phyloP scores from a whole-genome alignment of 208 protist genomes.

The Leishmania amazonensis region DNA sequence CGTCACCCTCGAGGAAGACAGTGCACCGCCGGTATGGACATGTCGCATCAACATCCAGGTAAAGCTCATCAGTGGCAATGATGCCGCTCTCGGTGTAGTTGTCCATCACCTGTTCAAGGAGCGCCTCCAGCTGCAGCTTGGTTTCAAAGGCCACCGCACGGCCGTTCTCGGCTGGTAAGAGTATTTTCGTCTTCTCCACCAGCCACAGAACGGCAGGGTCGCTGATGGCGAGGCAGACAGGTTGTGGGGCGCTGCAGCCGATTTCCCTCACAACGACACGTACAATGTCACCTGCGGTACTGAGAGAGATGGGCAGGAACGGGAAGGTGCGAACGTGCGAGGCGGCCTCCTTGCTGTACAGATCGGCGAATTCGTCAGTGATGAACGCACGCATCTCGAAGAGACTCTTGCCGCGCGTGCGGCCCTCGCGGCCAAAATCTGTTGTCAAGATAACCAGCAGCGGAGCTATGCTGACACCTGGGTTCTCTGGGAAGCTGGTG shows the following conservation, averaged over 20 bases:
- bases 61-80: neutral
- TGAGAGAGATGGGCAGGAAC: slow-evolving; percentile 61
- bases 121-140: slow-evolving; percentile 26
- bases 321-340: slow-evolving; percentile 67
- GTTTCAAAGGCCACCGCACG: slow-evolving; percentile 39
- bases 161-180: slow-evolving; percentile 39
- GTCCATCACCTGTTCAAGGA: slow-evolving; percentile 18
- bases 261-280: slow-evolving; percentile 37
- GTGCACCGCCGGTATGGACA: neutral
- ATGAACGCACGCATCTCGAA: slow-evolving; percentile 65
- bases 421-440: slow-evolving; percentile 74
- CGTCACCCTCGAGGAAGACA: neutral
- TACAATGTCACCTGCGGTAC: slow-evolving; percentile 55
- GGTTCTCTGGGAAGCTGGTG: slow-evolving; percentile 47
- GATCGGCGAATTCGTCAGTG: slow-evolving; percentile 53
- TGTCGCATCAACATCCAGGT: neutral
- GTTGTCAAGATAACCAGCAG: slow-evolving; percentile 75
- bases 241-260: slow-evolving; percentile 26
- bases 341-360: slow-evolving; percentile 49
- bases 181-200: slow-evolving; percentile 34
- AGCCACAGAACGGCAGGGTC: slow-evolving; percentile 36
- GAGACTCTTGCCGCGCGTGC: slow-evolving; percentile 67
- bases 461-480: slow-evolving; percentile 25
- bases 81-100: neutral
- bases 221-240: slow-evolving; percentile 19